Percentiles rank a stretch among this genome's conserved stretches.
phyloP scores from a whole-genome alignment of 805 yeast genomes.

The Ogataea wickerhamii region DNA sequence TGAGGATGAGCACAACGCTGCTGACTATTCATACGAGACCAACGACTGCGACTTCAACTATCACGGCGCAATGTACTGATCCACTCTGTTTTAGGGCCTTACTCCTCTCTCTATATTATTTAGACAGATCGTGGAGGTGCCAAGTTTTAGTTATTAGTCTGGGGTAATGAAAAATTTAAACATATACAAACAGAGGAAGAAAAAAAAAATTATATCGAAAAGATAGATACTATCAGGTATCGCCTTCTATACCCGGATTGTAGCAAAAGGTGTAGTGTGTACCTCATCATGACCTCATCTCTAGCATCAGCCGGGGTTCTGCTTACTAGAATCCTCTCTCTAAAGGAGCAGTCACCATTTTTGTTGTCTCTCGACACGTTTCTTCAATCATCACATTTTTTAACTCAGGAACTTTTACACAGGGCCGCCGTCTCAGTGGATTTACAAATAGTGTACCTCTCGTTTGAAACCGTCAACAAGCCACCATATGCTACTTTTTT shows the following conservation, averaged over 20 bases:
- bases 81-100: not conserved
- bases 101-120: not conserved
- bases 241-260: too few species aligned
- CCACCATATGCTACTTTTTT: slow-evolving; percentile 51
- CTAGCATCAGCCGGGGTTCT: slow-evolving; percentile 45
- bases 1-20: slow-evolving; percentile 16
- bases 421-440: slow-evolving; percentile 28
- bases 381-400: slow-evolving; percentile 56
- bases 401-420: slow-evolving; percentile 57
- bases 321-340: slow-evolving; percentile 59
- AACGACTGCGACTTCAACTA: slow-evolving; percentile 18
- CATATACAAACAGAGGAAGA: too few species aligned
- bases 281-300: slow-evolving; percentile 23
- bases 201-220: not conserved
- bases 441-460: slow-evolving; percentile 46
- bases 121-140: too few species aligned
- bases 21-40: slow-evolving; percentile 18
- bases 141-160: too few species aligned
- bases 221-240: not conserved
- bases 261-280: too few species aligned
- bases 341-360: slow-evolving; percentile 75
- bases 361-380: slow-evolving; percentile 66
- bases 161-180: not conserved
- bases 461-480: slow-evolving; percentile 60
- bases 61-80: slow-evolving; percentile 18